Evolutionary conservation across 2,329 filamentous ascomycete genomes (phyloP), one percentile per base, ranked within the genome.

Genomic region (Aspergillus persii): DNA sequence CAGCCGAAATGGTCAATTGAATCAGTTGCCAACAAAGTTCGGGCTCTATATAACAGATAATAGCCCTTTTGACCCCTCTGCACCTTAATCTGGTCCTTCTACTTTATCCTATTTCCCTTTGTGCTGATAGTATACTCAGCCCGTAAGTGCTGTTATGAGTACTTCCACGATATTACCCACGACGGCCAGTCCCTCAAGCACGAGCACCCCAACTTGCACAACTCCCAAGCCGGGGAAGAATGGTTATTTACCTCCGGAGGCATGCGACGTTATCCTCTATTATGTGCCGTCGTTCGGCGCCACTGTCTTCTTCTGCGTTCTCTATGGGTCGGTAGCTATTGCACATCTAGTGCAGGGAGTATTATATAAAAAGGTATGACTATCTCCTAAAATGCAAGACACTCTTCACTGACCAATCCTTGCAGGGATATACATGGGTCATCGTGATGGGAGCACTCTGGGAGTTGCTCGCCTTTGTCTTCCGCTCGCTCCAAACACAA

Each of bases 371-470:
- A 75, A 74, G 63, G 63, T 65, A 55, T 56, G 60, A n/a, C 51
- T 62, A 11, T 29, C 54, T 27, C 11, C 9, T 29, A 27, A 12
- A 31, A 8, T 31, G 30, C 39, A 18, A 44, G 39, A 15, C 39
- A 12, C 18, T 47, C 44, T 11, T 7, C 44, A 11, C 48, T 53
- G 36, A 47, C 58, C 11, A 41, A 54, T 3, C 12, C 2, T 11
- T 11, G 5, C 46, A 80, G 66, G 56, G 65, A 15, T 81, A 77
- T 62, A 72, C 69, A 44, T 79, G 77, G 76, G 77, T 81, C 15
- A 71, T 81, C 23, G 73, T 76, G 50, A 78, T 80, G 73, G 77
- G 72, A 29, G 68, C 69, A 2, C 44, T 61, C 1, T 81, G 78
- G 77, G 76, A 81, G 61, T 60, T 73, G 4, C 59, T 66, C 9